Base-by-base conservation (phyloP, 192 early-diverging fungal genomes). In the Mortierella alpina region DNA sequence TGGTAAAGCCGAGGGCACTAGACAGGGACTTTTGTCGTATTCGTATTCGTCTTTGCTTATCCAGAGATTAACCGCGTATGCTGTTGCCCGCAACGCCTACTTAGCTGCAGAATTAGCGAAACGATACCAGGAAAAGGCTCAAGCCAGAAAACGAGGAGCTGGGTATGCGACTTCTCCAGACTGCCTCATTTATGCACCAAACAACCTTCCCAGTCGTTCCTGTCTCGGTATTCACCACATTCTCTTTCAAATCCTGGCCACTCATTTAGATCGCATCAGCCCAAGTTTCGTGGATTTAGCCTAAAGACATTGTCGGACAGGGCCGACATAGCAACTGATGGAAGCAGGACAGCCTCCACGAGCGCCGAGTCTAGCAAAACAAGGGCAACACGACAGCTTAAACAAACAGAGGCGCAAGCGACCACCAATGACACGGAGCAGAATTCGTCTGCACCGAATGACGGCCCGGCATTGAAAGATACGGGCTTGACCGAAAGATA, bases 111-210 rank as follows among this genome's bases (percentile, higher is more conserved):
- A 76, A 20, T 52, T 79, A 17, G 76, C 68, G 18, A 57, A 66
- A 39, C 59, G 58, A 39, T 79, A 62, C 59, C 57, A 70, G 63
- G 76, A 80, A 11, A 80, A 80, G 53, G 65, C 53, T 7, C 68
- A 67, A 63, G 63, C 76, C 14, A 72, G 76, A 51, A 72, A 45
- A 56, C 76, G 76, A 31, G 68, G 68, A 31, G 76, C 76, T 51
- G 76, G 76, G 76, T 79, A 68, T 10, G 20, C 13, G 11, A 15
- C 1, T 9, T 12, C 54, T 56, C 22, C 8, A 31, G 31, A 40
- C 7, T 14, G 20, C 12, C 8, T 40, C 8, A 40, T 7, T 18
- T 20, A 9, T 55, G 31, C 31, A n/a, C 31, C 6, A 59, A 59
- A 39, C 39, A 22, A 55, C 22, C 8, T 2, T 8, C 8, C 8